These are phyloP conservation scores for Blastomyces parvus DNA, from an alignment of 2,329 filamentous ascomycete species.

Conservation along the genomic window DNA sequence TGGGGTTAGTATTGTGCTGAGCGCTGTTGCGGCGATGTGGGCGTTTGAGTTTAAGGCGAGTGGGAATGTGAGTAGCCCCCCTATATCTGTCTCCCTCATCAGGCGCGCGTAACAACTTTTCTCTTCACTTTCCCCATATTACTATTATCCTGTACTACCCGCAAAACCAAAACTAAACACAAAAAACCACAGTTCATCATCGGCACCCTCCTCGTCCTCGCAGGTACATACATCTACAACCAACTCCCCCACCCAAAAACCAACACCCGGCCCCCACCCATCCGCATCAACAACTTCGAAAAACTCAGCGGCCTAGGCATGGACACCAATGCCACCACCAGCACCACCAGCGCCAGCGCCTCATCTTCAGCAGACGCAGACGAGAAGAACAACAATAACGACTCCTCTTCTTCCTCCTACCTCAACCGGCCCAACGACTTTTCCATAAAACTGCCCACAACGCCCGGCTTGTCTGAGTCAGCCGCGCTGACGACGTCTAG, in stretches of 20 bases:
- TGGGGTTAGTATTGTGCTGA: slow-evolving; percentile 81
- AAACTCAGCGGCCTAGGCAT: slow-evolving; percentile 37
- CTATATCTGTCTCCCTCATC: no score
- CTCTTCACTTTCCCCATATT: not conserved
- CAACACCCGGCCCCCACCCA: slow-evolving; percentile 40
- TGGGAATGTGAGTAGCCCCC: slow-evolving; percentile 50
- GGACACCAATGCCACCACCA: not conserved
- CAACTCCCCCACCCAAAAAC: slow-evolving; percentile 22
- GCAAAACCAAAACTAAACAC: not conserved
- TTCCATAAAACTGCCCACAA: slow-evolving; percentile 38
- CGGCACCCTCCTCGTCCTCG: slow-evolving; percentile 68
- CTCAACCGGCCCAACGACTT: slow-evolving; percentile 36
- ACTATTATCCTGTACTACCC: not conserved
- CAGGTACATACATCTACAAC: slow-evolving; percentile 71
- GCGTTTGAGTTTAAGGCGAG: slow-evolving; percentile 76
- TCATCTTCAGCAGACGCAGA: slow-evolving; percentile 40
- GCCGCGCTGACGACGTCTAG: slow-evolving; percentile 44
- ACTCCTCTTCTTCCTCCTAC: no score
- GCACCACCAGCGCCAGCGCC: not conserved
- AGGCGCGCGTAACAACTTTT: slow-evolving; percentile 1
- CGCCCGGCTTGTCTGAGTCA: slow-evolving; percentile 40
- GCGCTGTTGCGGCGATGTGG: slow-evolving; percentile 72
- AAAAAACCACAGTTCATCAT: slow-evolving; percentile 57
- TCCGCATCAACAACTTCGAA: slow-evolving; percentile 62
- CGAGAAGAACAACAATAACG: slow-evolving; percentile 35